These are phyloP conservation scores for Saccharomycopsis oosterbeekiorum DNA, from an alignment of 805 yeast genomes.

Conservation along the genomic window DNA sequence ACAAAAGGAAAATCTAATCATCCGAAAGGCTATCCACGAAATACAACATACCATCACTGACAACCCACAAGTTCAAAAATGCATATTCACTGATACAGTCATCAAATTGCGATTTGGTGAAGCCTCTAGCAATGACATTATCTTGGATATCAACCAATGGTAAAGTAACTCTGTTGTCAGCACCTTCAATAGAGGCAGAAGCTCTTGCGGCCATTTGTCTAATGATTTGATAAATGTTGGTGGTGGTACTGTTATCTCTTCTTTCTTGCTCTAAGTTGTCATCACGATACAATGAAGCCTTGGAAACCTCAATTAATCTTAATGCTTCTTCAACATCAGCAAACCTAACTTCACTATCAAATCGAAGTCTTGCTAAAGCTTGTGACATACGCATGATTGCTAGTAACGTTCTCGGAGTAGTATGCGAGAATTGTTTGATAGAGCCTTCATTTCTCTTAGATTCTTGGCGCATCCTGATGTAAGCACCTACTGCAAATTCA, in stretches of 20 bases:
- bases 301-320: constrained; percentile 78
- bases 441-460: constrained; percentile 72
- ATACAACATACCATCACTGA: constrained; percentile 22
- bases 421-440: constrained; percentile 72
- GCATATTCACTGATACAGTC: constrained; percentile 71
- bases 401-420: constrained; percentile 89
- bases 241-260: constrained; percentile 57
- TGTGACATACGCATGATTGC: constrained; percentile 90
- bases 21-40: constrained; percentile 9
- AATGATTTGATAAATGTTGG: constrained; percentile 65
- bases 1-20: background rate
- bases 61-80: constrained; percentile 65
- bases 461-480: constrained; percentile 88
- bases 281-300: constrained; percentile 60
- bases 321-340: constrained; percentile 95
- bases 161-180: constrained; percentile 26
- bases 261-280: constrained; percentile 34
- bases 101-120: constrained; percentile 66
- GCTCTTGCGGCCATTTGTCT: constrained; percentile 42
- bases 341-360: constrained; percentile 55
- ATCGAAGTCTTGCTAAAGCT: constrained; percentile 85
- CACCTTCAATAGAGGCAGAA: constrained; percentile 27
- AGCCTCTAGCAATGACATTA: constrained; percentile 70
- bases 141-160: constrained; percentile 44
- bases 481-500: constrained; percentile 75